phyloP scores from a whole-genome alignment of 257 asterid species.

The Plectranthus barbatus region DNA sequence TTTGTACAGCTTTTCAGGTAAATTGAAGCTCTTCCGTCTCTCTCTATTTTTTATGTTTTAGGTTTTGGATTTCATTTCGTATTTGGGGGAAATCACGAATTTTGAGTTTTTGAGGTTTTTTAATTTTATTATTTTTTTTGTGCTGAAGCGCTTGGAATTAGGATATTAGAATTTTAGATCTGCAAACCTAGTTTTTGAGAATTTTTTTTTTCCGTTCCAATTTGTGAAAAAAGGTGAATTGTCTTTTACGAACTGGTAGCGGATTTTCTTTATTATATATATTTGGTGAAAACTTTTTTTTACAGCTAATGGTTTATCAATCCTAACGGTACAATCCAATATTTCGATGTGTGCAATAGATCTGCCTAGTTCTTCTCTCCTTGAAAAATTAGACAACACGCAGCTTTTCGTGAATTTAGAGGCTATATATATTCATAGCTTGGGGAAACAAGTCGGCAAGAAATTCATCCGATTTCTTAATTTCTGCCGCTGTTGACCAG shows the following conservation, averaged over 20 bases:
- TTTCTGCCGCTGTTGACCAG: conserved; percentile 24
- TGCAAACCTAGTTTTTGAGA: neutral
- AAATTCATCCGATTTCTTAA: conserved; percentile 19
- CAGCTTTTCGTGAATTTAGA: no score
- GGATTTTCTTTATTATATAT: neutral
- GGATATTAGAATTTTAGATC: neutral
- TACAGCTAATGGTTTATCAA: no score
- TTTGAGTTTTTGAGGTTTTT: neutral
- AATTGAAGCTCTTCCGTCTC: neutral
- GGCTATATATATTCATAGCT: conserved; percentile 3
- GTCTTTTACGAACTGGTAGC: neutral
- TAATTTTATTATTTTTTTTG: neutral
- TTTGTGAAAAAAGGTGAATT: neutral
- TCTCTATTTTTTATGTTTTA: neutral
- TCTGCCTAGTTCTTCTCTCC: conserved; percentile 17
- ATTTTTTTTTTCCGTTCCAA: neutral
- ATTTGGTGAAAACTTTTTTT: no score
- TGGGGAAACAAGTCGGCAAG: conserved; percentile 11
- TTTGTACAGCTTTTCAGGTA: conserved; percentile 55
- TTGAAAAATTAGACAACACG: neutral
- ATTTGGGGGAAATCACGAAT: neutral
- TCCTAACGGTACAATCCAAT: neutral
- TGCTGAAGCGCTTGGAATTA: neutral
- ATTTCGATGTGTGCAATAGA: conserved; percentile 21
- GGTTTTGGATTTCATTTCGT: neutral